Evolutionary conservation across 1,284 basidiomycete genomes (phyloP).

Genomic region (Cutaneotrichosporon sp.): DNA sequence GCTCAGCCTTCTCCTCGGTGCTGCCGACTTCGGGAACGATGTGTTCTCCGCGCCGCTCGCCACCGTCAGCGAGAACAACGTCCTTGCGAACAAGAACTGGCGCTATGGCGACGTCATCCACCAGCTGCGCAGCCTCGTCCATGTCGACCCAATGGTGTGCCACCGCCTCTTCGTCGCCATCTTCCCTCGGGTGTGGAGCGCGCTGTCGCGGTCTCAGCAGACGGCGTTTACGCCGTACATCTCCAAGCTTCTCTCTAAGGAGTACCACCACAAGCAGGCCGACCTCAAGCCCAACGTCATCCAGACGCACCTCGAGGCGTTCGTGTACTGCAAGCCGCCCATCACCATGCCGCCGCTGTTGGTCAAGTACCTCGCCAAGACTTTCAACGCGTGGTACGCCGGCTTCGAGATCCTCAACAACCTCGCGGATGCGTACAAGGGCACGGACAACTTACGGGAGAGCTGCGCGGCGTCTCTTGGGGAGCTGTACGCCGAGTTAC

Average conservation of each 20-base stretch:
- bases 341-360: slow-evolving; percentile 92
- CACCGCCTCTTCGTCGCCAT: slow-evolving; percentile 88
- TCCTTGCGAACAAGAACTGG: slow-evolving; percentile 30
- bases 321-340: slow-evolving; percentile 80
- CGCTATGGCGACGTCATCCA: slow-evolving; percentile 64
- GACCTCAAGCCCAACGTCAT: slow-evolving; percentile 93
- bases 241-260: slow-evolving; percentile 87
- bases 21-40: slow-evolving; percentile 68
- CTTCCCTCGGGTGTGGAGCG: slow-evolving; percentile 88
- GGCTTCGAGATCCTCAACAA: slow-evolving; percentile 85
- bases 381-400: slow-evolving; percentile 93
- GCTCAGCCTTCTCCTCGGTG: slow-evolving; percentile 83
- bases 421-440: slow-evolving; percentile 67
- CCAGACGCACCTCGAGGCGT: slow-evolving; percentile 83
- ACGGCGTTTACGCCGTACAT: slow-evolving; percentile 85
- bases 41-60: slow-evolving; percentile 31
- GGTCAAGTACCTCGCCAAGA: slow-evolving; percentile 94
- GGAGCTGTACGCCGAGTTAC: slow-evolving; percentile 92
- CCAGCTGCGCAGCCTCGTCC: slow-evolving; percentile 80
- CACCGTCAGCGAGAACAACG: slow-evolving; percentile 29
- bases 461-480: slow-evolving; percentile 87
- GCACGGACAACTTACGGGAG: slow-evolving; percentile 84
- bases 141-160: slow-evolving; percentile 73
- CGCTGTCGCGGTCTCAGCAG: slow-evolving; percentile 83
- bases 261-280: slow-evolving; percentile 87